phyloP scores from a whole-genome alignment of 768 basidiomycete species.

The Panaeolus papilionaceus region DNA sequence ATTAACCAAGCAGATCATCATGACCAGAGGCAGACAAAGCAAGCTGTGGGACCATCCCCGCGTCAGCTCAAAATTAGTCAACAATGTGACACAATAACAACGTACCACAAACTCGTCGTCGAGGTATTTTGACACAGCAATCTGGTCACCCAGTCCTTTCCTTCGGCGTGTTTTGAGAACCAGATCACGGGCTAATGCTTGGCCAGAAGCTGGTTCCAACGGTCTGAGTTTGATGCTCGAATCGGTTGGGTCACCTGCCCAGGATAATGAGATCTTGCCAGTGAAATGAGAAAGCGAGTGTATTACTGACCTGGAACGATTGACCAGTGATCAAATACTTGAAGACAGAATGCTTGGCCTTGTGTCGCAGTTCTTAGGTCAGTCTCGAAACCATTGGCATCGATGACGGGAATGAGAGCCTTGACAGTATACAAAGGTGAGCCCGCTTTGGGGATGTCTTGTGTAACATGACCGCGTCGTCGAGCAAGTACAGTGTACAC shows the following conservation, averaged over 20 bases:
- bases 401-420: constrained; percentile 97
- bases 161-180: constrained; percentile 95
- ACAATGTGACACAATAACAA: constrained; percentile 25
- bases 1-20: constrained; percentile 80
- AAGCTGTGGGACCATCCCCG: constrained; percentile 53
- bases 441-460: constrained; percentile 97
- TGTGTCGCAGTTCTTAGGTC: constrained; percentile 97
- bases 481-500: constrained; percentile 99
- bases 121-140: constrained; percentile 95
- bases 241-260: constrained; percentile 93
- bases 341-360: constrained; percentile 98
- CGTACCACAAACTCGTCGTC: constrained; percentile 96
- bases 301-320: constrained; percentile 86
- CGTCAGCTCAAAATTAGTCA: constrained; percentile 5
- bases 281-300: constrained; percentile 28
- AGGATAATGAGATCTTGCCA: constrained; percentile 26
- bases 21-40: constrained; percentile 97
- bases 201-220: constrained; percentile 96
- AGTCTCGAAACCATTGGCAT: constrained; percentile 98
- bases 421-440: constrained; percentile 98
- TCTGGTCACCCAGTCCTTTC: constrained; percentile 96
- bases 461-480: constrained; percentile 98
- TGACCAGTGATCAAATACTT: constrained; percentile 98
- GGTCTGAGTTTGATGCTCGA: constrained; percentile 96
- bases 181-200: constrained; percentile 92